These are phyloP conservation scores for Cutaneotrichosporon cavernicola DNA, from an alignment of 1,284 basidiomycete genomes.

Conservation along the genomic window DNA sequence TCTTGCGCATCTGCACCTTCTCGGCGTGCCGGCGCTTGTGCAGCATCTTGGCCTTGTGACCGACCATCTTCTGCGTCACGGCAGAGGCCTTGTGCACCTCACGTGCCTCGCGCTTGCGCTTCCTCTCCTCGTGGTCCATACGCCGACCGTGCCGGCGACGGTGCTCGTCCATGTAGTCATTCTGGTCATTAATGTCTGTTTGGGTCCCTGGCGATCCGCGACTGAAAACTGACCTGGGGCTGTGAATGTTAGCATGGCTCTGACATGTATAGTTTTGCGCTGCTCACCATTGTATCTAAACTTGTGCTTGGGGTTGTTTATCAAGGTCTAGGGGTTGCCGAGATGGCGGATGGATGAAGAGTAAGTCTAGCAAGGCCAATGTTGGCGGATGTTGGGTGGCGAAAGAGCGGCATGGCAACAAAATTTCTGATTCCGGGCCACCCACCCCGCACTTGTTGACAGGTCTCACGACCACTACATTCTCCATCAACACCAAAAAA, in stretches of 20 bases:
- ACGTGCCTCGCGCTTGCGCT: constrained; percentile 88
- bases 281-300: constrained; percentile 31
- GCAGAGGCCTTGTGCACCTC: constrained; percentile 83
- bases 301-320: constrained; percentile 10
- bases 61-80: constrained; percentile 88
- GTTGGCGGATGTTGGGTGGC: constrained; percentile 9
- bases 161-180: constrained; percentile 56
- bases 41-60: constrained; percentile 95
- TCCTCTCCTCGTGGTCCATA: constrained; percentile 53
- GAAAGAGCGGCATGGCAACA: constrained; percentile 21
- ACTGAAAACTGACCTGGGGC: constrained; percentile 43
- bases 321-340: constrained; percentile 10
- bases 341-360: constrained; percentile 7
- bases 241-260: constrained; percentile 27
- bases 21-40: constrained; percentile 94
- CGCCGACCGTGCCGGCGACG: constrained; percentile 53
- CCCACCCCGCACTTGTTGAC: constrained; percentile 7
- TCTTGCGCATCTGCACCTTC: constrained; percentile 99
- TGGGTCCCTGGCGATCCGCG: neutral
- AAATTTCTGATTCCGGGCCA: constrained; percentile 29
- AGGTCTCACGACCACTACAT: constrained; percentile 11
- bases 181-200: constrained; percentile 33
- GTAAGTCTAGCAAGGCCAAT: constrained; percentile 9
- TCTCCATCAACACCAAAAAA: neutral
- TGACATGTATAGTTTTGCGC: neutral